A percentile compares a stretch with the other conserved stretches of the same genome.
These are phyloP conservation scores for Graphilbum sp. DNA, from an alignment of 2,329 filamentous ascomycete species.

Conservation along the genomic window DNA sequence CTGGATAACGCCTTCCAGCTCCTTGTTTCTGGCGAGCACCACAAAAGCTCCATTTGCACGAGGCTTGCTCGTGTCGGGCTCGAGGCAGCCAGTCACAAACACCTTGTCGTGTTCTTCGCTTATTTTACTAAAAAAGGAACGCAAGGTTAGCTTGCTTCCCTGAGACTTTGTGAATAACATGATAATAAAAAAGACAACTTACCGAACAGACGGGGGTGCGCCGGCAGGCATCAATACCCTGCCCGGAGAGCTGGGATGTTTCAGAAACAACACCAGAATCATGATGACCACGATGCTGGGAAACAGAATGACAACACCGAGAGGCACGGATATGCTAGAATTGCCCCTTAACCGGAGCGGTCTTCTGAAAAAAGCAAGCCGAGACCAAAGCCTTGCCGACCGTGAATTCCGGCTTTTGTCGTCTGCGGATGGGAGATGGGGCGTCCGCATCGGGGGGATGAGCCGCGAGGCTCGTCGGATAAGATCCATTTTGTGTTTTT, in stretches of 20 bases:
- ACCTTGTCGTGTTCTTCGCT: constrained; percentile 96
- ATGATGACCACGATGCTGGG: constrained; percentile 81
- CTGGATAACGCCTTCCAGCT: constrained; percentile 87
- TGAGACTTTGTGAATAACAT: no score
- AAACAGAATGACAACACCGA: constrained; percentile 86
- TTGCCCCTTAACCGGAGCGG: constrained; percentile 82
- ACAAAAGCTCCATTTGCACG: constrained; percentile 92
- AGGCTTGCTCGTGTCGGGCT: constrained; percentile 60
- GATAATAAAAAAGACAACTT: constrained; percentile 23
- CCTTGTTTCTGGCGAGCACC: constrained; percentile 88
- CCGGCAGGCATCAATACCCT: constrained; percentile 77
- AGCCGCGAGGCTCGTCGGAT: constrained; percentile 37
- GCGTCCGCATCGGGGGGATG: constrained; percentile 24
- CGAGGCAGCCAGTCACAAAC: constrained; percentile 78
- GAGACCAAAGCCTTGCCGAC: constrained; percentile 24
- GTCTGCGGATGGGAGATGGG: constrained; percentile 31
- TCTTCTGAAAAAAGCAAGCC: constrained; percentile 67
- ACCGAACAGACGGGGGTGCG: constrained; percentile 80
- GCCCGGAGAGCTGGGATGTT: constrained; percentile 69
- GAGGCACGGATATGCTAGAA: constrained; percentile 78
- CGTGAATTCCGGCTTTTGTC: constrained; percentile 29
- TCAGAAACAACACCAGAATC: constrained; percentile 77
- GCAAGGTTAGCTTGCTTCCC: no score
- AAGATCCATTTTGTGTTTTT: constrained; percentile 42
- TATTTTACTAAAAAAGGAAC: no score